Evolutionary conservation across 2,329 filamentous ascomycete genomes (phyloP).

Genomic region (Colletotrichum sp.): DNA sequence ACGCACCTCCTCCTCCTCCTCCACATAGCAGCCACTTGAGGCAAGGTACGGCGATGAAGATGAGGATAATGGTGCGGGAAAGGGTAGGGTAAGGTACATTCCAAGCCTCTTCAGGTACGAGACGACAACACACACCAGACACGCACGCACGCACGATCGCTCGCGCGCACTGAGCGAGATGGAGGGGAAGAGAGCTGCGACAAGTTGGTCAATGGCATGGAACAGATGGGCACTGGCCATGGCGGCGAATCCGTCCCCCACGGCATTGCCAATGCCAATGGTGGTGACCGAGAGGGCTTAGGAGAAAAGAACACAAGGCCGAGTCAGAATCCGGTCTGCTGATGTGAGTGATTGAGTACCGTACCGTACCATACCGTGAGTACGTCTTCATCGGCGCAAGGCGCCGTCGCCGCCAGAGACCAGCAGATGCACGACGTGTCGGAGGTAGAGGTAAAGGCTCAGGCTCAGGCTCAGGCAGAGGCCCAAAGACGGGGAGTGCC

Average conservation of each 20-base stretch:
- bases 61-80: not conserved
- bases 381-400: not conserved
- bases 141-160: not conserved
- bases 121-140: not conserved
- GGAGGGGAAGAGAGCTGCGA: not conserved
- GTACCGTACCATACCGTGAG: not conserved
- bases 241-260: not conserved
- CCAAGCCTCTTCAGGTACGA: not conserved
- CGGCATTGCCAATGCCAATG: not conserved
- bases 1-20: not conserved
- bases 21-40: not conserved
- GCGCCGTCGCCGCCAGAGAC: not conserved
- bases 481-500: not conserved
- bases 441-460: not conserved
- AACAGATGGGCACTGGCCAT: not conserved
- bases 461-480: not conserved
- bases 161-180: not conserved
- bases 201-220: not conserved
- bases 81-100: not conserved
- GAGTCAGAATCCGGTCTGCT: conserved; percentile 4
- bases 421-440: not conserved
- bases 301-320: not conserved
- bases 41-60: not conserved
- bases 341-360: not conserved
- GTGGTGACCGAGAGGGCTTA: not conserved